These are phyloP conservation scores for Coemansia asiatica DNA, from an alignment of 192 early-diverging fungal species.

Conservation along the genomic window DNA sequence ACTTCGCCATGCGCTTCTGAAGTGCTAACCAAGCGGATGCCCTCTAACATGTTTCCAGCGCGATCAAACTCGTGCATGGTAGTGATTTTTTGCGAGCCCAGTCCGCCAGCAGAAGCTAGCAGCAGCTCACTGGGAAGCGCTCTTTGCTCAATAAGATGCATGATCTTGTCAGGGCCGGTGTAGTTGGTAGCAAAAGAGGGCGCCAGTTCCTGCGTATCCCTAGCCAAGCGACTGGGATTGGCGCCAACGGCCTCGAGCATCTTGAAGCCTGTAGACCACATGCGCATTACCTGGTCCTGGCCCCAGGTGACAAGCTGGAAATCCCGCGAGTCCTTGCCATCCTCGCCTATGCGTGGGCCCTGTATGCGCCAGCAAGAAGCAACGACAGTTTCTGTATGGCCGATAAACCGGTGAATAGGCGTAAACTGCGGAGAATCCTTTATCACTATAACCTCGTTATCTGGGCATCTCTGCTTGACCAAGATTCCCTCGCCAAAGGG, in stretches of 20 bases:
- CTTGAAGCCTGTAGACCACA: constrained; percentile 29
- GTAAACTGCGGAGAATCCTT: constrained; percentile 21
- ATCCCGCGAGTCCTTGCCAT: constrained; percentile 10
- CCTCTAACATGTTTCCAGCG: constrained; percentile 16
- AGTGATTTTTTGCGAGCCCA: constrained; percentile 8
- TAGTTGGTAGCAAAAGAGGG: constrained; percentile 50
- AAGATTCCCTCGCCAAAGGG: constrained; percentile 43
- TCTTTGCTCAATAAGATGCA: constrained; percentile 30
- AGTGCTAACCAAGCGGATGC: constrained; percentile 15
- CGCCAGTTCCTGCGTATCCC: not conserved
- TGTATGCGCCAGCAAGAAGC: constrained; percentile 39
- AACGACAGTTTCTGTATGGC: constrained; percentile 31
- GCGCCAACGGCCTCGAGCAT: constrained; percentile 22
- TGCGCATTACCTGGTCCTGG: constrained; percentile 43
- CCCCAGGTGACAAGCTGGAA: constrained; percentile 53
- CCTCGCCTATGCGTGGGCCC: not conserved
- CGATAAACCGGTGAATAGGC: constrained; percentile 34
- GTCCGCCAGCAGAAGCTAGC: constrained; percentile 13
- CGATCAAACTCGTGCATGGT: constrained; percentile 27
- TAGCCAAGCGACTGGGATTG: not conserved
- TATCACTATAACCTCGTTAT: constrained; percentile 17
- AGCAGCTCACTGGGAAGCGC: constrained; percentile 28
- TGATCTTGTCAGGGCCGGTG: constrained; percentile 37
- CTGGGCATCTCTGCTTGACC: constrained; percentile 24
- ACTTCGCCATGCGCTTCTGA: constrained; percentile 5